Evolutionary conservation across 352 stramenopile genomes (phyloP).

Genomic region (Phytophthora megakarya): DNA sequence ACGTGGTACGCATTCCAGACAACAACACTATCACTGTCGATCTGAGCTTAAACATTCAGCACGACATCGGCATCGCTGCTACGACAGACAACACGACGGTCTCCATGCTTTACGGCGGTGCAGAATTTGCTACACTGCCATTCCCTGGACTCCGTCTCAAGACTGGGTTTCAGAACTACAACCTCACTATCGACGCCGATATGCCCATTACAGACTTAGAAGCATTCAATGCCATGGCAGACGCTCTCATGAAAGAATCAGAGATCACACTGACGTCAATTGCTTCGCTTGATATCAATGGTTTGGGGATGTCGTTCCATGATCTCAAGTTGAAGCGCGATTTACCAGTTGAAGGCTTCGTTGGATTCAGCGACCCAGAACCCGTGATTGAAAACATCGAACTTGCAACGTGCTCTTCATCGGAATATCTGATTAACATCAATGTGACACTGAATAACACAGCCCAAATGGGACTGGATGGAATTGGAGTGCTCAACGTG

Average conservation of each 20-base stretch:
- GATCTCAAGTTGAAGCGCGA: conserved; percentile 54
- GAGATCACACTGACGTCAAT: conserved; percentile 42
- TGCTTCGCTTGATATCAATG: conserved; percentile 42
- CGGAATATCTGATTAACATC: conserved; percentile 46
- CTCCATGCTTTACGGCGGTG: conserved; percentile 45
- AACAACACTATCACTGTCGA: conserved; percentile 48
- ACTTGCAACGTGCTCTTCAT: conserved; percentile 38
- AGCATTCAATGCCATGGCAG: conserved; percentile 52
- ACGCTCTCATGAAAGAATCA: conserved; percentile 40
- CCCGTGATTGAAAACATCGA: conserved; percentile 61
- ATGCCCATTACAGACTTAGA: conserved; percentile 44
- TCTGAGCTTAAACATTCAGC: conserved; percentile 52
- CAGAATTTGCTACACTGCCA: conserved; percentile 47
- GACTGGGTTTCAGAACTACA: conserved; percentile 47
- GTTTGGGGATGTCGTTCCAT: conserved; percentile 49
- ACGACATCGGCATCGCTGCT: conserved; percentile 44
- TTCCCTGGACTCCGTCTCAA: conserved; percentile 51
- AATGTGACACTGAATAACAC: conserved; percentile 62
- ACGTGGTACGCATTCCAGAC: conserved; percentile 49
- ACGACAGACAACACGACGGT: conserved; percentile 48
- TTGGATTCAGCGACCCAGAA: conserved; percentile 48
- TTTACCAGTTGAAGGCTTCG: conserved; percentile 51
- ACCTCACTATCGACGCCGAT: conserved; percentile 47
- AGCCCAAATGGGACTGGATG: conserved; percentile 51
- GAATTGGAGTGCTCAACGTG: conserved; percentile 69